Percentiles rank a stretch among this genome's conserved stretches.
These are phyloP conservation scores for Aphanomyces stellatus DNA, from an alignment of 352 stramenopile genomes.

Conservation along the genomic window DNA sequence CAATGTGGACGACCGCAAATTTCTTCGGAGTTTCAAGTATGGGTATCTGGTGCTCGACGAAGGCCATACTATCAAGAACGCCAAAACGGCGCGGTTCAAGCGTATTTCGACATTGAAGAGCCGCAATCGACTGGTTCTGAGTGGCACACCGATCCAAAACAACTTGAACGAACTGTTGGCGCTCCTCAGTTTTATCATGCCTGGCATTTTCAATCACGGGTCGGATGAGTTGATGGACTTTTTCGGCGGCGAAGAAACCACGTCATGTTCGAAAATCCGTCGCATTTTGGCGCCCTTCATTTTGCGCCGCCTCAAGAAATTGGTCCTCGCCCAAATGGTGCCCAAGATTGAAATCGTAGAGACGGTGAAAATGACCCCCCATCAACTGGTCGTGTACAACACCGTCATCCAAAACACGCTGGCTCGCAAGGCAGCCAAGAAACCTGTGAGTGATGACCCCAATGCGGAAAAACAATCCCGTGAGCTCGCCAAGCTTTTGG, in stretches of 20 bases:
- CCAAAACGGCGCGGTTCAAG: slow-evolving; percentile 82
- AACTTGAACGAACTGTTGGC: slow-evolving; percentile 82
- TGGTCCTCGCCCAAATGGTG: slow-evolving; percentile 90
- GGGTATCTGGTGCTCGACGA: slow-evolving; percentile 93
- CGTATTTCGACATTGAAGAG: slow-evolving; percentile 72
- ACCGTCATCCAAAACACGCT: slow-evolving; percentile 40
- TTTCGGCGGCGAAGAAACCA: slow-evolving; percentile 71
- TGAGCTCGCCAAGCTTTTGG: slow-evolving; percentile 40
- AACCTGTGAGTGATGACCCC: slow-evolving; percentile 26
- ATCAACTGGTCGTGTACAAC: slow-evolving; percentile 86
- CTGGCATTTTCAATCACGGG: slow-evolving; percentile 80
- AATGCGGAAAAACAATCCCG: slow-evolving; percentile 28
- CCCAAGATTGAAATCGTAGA: slow-evolving; percentile 79
- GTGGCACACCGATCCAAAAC: slow-evolving; percentile 87
- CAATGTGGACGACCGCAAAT: slow-evolving; percentile 71
- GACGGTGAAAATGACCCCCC: slow-evolving; percentile 65
- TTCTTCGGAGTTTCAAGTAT: slow-evolving; percentile 67
- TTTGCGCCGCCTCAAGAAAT: slow-evolving; percentile 92
- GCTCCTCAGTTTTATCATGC: slow-evolving; percentile 89
- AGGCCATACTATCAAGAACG: slow-evolving; percentile 91
- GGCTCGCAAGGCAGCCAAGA: slow-evolving; percentile 49
- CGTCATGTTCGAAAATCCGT: slow-evolving; percentile 66
- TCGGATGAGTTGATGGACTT: slow-evolving; percentile 73
- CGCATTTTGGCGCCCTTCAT: slow-evolving; percentile 97
- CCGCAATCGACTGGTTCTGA: slow-evolving; percentile 68